Evolutionary conservation across 805 yeast species (phyloP).

Genomic region (Kodamaea leandrae): DNA sequence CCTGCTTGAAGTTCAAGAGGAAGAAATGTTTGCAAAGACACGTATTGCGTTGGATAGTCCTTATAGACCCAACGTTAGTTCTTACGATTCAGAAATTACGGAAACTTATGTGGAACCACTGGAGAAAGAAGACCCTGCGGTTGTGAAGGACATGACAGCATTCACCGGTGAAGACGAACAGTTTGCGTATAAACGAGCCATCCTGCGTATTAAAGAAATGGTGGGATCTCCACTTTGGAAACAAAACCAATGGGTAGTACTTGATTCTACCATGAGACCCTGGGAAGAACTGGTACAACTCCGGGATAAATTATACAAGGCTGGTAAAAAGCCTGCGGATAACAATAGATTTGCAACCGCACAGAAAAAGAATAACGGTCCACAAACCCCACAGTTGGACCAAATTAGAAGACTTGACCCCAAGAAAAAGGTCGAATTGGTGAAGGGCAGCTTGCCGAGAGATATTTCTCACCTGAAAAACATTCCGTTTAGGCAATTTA

Average conservation of each 20-base stretch:
- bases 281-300: constrained; percentile 42
- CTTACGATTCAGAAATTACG: constrained; percentile 52
- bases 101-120: constrained; percentile 15
- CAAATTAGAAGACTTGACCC: background rate
- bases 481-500: constrained; percentile 7
- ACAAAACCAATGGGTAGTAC: constrained; percentile 50
- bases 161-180: constrained; percentile 78
- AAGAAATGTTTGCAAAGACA: constrained; percentile 68
- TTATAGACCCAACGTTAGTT: constrained; percentile 65
- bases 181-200: constrained; percentile 71
- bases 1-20: constrained; percentile 50
- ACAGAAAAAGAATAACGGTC: background rate
- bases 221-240: constrained; percentile 54
- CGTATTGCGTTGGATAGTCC: constrained; percentile 59
- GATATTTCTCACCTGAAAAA: constrained; percentile 17
- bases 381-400: background rate
- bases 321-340: background rate
- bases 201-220: constrained; percentile 62
- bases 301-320: background rate
- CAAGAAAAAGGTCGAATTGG: constrained; percentile 1
- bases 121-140: constrained; percentile 16
- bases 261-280: constrained; percentile 50
- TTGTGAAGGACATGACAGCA: constrained; percentile 49
- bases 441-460: constrained; percentile 20
- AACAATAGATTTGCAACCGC: background rate